Conservation (phyloP, 345 rosid genomes). For the Melastoma malabathricum region DNA sequence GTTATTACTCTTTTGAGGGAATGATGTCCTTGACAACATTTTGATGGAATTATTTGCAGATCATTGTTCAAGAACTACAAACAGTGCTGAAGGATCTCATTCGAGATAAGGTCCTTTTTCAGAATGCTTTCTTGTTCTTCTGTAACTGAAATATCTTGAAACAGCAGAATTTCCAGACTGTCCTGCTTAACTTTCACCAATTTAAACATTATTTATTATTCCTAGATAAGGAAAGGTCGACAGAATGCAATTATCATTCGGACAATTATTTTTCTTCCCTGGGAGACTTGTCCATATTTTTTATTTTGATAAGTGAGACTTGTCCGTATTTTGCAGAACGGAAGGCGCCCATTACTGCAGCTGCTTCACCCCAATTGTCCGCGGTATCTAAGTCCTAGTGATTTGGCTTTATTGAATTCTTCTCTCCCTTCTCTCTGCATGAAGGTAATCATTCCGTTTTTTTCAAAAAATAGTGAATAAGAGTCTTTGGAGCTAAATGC, state of each 20-base stretch:
- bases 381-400: conserved; percentile 64
- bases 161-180: too few species aligned
- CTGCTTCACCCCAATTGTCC: conserved; percentile 71
- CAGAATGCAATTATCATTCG: too few species aligned
- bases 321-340: conserved; percentile 34
- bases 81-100: conserved; percentile 44
- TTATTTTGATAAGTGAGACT: background rate
- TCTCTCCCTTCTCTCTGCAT: conserved; percentile 49
- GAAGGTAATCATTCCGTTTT: conserved; percentile 28
- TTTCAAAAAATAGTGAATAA: conserved; percentile 5
- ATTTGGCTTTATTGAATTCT: conserved; percentile 49
- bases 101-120: conserved; percentile 51
- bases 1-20: too few species aligned
- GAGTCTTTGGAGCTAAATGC: background rate
- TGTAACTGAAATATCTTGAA: background rate
- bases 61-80: conserved; percentile 66
- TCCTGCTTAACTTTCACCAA: too few species aligned
- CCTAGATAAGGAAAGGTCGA: too few species aligned
- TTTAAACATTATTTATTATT: too few species aligned
- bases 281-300: background rate
- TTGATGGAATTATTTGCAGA: conserved; percentile 21
- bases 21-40: too few species aligned
- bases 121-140: conserved; percentile 6
- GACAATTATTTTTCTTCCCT: background rate
- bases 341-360: conserved; percentile 66